Evolutionary conservation across 352 stramenopile species (phyloP).

Genomic region (Globisporangium sylvaticum): DNA sequence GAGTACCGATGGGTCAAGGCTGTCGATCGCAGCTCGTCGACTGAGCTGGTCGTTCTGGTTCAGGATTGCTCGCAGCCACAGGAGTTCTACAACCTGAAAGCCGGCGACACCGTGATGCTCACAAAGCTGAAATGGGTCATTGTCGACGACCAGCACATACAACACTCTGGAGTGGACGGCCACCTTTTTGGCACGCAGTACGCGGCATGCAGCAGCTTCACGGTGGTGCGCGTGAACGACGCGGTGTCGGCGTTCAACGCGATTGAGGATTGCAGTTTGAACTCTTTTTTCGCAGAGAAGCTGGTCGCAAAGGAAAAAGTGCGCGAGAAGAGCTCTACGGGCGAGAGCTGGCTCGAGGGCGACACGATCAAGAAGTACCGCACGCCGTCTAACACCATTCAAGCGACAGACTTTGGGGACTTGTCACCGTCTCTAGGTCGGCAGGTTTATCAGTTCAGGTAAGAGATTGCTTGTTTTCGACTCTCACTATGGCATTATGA

Average conservation of each 20-base stretch:
- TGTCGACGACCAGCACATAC: neutral
- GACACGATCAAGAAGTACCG: slow-evolving; percentile 6
- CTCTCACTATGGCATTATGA: neutral
- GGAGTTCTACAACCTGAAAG: slow-evolving; percentile 41
- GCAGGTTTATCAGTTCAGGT: slow-evolving; percentile 27
- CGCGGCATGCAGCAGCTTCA: slow-evolving; percentile 37
- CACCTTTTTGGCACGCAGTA: slow-evolving; percentile 27
- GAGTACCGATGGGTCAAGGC: slow-evolving; percentile 59
- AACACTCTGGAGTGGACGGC: neutral
- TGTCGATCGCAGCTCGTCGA: slow-evolving; percentile 45
- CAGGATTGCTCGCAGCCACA: slow-evolving; percentile 39
- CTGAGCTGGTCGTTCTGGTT: slow-evolving; percentile 46
- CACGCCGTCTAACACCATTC: neutral
- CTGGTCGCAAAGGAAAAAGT: slow-evolving; percentile 6
- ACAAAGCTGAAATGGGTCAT: slow-evolving; percentile 52
- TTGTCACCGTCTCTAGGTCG: slow-evolving; percentile 10
- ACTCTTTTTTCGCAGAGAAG: slow-evolving; percentile 29
- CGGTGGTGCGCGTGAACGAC: slow-evolving; percentile 35
- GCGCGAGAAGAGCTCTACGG: neutral
- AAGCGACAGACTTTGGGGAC: neutral
- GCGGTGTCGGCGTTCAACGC: slow-evolving; percentile 27
- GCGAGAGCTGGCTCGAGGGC: slow-evolving; percentile 14
- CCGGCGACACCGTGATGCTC: slow-evolving; percentile 45
- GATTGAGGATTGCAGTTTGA: slow-evolving; percentile 35
- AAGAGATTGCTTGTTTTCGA: neutral